These are phyloP conservation scores for Dichotomocladium elegans DNA, from an alignment of 371 early-diverging fungal species.

Conservation along the genomic window DNA sequence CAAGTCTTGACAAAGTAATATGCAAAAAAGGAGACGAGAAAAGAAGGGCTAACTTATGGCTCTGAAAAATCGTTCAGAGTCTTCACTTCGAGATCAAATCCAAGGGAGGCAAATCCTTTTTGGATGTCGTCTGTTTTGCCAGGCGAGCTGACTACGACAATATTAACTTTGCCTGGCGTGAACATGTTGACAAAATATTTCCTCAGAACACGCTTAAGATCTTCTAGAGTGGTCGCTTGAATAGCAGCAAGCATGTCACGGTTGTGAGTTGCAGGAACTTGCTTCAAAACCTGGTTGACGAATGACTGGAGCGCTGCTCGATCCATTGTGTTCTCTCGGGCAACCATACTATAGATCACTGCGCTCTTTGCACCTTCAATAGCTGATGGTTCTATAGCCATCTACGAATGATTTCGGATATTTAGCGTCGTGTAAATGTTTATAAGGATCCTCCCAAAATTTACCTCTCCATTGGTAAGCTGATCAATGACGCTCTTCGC, in stretches of 20 bases:
- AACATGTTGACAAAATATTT: slow-evolving; percentile 56
- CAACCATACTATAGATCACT: slow-evolving; percentile 58
- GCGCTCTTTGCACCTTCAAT: slow-evolving; percentile 67
- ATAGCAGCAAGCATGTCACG: slow-evolving; percentile 44
- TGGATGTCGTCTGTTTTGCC: slow-evolving; percentile 49
- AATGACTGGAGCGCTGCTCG: slow-evolving; percentile 60
- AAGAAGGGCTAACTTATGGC: not conserved
- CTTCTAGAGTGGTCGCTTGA: slow-evolving; percentile 45
- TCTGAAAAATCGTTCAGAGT: slow-evolving; percentile 35
- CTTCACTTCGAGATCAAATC: slow-evolving; percentile 28
- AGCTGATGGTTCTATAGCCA: slow-evolving; percentile 51
- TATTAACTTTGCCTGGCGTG: slow-evolving; percentile 46
- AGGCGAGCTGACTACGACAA: slow-evolving; percentile 54
- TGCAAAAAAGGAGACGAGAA: not conserved
- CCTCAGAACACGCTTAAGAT: slow-evolving; percentile 33
- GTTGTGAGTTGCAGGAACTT: slow-evolving; percentile 52
- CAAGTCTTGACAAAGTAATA: not conserved
- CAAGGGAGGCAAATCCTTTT: slow-evolving; percentile 31
- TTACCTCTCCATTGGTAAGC: slow-evolving; percentile 43
- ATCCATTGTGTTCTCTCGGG: slow-evolving; percentile 54
- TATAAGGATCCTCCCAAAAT: not conserved
- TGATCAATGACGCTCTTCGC: slow-evolving; percentile 55
- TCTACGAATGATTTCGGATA: slow-evolving; percentile 20
- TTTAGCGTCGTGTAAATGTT: not conserved
- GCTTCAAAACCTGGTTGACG: slow-evolving; percentile 53